Evolutionary conservation across 768 basidiomycete genomes (phyloP).

Genomic region (Leucosporidium yakuticum): DNA sequence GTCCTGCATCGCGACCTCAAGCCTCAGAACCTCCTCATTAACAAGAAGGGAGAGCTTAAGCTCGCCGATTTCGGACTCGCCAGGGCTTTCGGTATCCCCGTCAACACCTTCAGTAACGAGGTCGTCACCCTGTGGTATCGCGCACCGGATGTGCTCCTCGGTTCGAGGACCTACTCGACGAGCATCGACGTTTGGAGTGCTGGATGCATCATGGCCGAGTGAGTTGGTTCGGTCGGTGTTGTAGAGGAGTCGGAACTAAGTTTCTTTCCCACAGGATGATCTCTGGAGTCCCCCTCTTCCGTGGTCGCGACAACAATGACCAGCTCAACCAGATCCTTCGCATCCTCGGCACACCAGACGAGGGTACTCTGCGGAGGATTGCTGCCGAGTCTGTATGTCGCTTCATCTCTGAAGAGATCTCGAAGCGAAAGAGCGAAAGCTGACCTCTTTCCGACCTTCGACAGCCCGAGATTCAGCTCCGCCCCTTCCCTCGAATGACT

Average conservation of each 20-base stretch:
- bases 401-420: not conserved
- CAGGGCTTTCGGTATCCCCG: conserved; percentile 94
- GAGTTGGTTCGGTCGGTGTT: not conserved
- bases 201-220: conserved; percentile 95
- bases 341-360: conserved; percentile 89
- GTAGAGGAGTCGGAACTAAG: not conserved
- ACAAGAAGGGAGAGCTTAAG: conserved; percentile 92
- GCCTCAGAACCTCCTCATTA: conserved; percentile 96
- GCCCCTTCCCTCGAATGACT: conserved; percentile 79
- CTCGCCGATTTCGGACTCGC: conserved; percentile 97
- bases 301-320: conserved; percentile 94
- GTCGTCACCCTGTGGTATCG: conserved; percentile 99
- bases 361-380: conserved; percentile 80
- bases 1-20: conserved; percentile 97
- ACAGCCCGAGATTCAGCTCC: conserved; percentile 74
- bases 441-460: conserved; percentile 15
- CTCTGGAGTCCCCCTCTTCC: conserved; percentile 88
- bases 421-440: not conserved
- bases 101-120: conserved; percentile 99
- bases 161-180: conserved; percentile 89
- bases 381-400: conserved; percentile 61
- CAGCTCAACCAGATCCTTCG: conserved; percentile 97
- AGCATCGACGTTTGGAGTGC: conserved; percentile 99
- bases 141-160: conserved; percentile 80
- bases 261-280: conserved; percentile 59